A percentile compares a stretch with the other conserved stretches of the same genome.
Conservation (phyloP, 164 flowering plant species). For the Dillenia suffruticosa region DNA sequence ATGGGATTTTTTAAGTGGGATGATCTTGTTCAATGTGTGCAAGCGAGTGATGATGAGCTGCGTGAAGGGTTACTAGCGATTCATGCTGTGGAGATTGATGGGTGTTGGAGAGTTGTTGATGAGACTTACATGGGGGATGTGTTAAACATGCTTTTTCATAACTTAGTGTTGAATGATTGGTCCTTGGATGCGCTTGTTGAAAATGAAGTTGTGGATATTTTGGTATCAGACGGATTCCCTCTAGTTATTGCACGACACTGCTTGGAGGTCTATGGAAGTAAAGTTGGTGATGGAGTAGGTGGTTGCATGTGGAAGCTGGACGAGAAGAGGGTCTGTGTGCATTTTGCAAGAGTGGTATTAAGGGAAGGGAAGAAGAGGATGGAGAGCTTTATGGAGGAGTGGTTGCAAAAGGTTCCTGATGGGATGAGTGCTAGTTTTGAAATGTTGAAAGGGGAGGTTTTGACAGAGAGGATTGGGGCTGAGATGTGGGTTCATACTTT, state of each 20-base stretch:
- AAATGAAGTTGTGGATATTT: constrained; percentile 41
- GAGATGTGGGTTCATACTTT: constrained; percentile 71
- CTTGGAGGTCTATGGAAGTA: constrained; percentile 49
- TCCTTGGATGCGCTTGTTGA: constrained; percentile 53
- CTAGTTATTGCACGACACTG: constrained; percentile 50
- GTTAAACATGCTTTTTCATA: constrained; percentile 53
- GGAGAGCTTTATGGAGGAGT: constrained; percentile 68
- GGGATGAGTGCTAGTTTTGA: constrained; percentile 66
- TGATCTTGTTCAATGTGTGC: constrained; percentile 62
- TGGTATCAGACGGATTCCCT: constrained; percentile 71
- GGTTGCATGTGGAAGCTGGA: constrained; percentile 55
- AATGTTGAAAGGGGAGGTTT: constrained; percentile 89
- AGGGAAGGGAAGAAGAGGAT: constrained; percentile 60
- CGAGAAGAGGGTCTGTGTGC: constrained; percentile 60
- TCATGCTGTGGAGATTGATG: constrained; percentile 81
- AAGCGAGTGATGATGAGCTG: constrained; percentile 88
- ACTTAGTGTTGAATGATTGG: constrained; percentile 66
- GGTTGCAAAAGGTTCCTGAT: constrained; percentile 56
- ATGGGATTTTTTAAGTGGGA: constrained; percentile 59
- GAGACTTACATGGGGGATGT: constrained; percentile 53
- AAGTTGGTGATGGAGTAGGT: constrained; percentile 25
- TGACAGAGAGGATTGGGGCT: constrained; percentile 69
- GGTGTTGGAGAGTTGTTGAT: constrained; percentile 82
- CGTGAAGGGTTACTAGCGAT: constrained; percentile 51
- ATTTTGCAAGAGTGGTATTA: constrained; percentile 64